Percentiles rank a stretch among this genome's conserved stretches.
Evolutionary conservation across 176 grass and related monocot species (phyloP).

Genomic region (Paspalum vaginatum): DNA sequence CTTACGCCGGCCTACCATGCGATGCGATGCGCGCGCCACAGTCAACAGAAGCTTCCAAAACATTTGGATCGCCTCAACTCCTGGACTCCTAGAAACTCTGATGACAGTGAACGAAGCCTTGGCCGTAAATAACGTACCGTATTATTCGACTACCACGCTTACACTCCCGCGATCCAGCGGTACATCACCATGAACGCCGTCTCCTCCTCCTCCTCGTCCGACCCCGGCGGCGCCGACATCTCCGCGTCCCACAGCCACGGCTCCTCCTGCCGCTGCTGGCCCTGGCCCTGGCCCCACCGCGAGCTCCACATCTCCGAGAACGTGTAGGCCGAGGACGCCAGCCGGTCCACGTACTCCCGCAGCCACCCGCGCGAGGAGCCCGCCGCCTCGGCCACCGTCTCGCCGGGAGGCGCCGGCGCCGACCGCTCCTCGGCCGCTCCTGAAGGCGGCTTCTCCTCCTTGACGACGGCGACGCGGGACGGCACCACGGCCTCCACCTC

Average conservation of each 20-base stretch:
- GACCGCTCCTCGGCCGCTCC: not conserved
- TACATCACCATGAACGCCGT: slow-evolving; percentile 68
- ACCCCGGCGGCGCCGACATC: slow-evolving; percentile 41
- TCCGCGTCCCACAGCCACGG: slow-evolving; percentile 78
- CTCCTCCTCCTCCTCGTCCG: slow-evolving; percentile 55
- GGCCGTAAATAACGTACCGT: no score
- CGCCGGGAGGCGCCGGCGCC: slow-evolving; percentile 36
- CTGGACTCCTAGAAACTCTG: not conserved
- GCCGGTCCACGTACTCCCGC: slow-evolving; percentile 75
- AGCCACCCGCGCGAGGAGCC: slow-evolving; percentile 68
- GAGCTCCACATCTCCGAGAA: slow-evolving; percentile 69
- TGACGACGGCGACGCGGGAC: slow-evolving; percentile 36
- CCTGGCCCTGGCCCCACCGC: slow-evolving; percentile 46
- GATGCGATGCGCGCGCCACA: not conserved
- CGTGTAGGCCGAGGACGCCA: slow-evolving; percentile 59
- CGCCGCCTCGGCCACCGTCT: slow-evolving; percentile 62
- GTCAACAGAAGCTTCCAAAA: slow-evolving; percentile 42
- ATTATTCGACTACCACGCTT: slow-evolving; percentile 28
- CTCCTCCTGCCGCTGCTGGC: slow-evolving; percentile 42
- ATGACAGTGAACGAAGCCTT: no score
- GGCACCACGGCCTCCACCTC: slow-evolving; percentile 80
- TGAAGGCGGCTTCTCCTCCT: slow-evolving; percentile 42
- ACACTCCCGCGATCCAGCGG: slow-evolving; percentile 76
- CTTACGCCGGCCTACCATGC: slow-evolving; percentile 16
- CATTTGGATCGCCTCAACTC: slow-evolving; percentile 33